Percentiles rank a stretch among this genome's conserved stretches.
phyloP scores from a whole-genome alignment of 257 asterid genomes.

The Sherardia arvensis region DNA sequence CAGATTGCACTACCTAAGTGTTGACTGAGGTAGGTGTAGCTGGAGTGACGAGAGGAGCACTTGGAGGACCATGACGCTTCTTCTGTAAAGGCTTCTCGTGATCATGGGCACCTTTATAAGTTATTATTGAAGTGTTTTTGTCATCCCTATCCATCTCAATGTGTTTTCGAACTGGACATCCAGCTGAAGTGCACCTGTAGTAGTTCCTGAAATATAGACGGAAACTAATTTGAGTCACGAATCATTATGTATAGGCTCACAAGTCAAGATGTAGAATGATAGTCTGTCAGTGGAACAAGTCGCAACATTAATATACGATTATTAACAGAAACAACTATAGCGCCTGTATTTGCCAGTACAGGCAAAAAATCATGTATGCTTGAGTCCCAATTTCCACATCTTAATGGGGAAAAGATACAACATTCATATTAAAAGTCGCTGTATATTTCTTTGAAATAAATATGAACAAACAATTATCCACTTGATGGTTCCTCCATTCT shows the following conservation, averaged over 20 bases:
- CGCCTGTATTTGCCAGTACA: neutral
- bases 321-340: neutral
- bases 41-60: slow-evolving; percentile 27
- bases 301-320: neutral
- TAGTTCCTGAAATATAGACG: slow-evolving; percentile 56
- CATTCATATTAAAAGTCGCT: neutral
- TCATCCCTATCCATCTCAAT: slow-evolving; percentile 64
- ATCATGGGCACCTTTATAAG: slow-evolving; percentile 73
- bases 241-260: neutral
- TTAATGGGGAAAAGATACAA: neutral
- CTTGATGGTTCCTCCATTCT: neutral
- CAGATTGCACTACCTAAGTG: slow-evolving; percentile 18
- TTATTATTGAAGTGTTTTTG: slow-evolving; percentile 46
- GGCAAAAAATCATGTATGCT: neutral
- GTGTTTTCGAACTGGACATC: slow-evolving; percentile 87
- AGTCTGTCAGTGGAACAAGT: neutral
- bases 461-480: neutral
- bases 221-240: slow-evolving; percentile 6
- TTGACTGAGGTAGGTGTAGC: slow-evolving; percentile 31
- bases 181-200: slow-evolving; percentile 84
- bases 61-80: slow-evolving; percentile 47
- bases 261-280: neutral
- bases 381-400: neutral
- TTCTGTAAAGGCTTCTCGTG: slow-evolving; percentile 79
- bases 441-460: neutral